Evolutionary conservation across 2,329 filamentous ascomycete genomes (phyloP).

Genomic region (Aaosphaeria arxii): DNA sequence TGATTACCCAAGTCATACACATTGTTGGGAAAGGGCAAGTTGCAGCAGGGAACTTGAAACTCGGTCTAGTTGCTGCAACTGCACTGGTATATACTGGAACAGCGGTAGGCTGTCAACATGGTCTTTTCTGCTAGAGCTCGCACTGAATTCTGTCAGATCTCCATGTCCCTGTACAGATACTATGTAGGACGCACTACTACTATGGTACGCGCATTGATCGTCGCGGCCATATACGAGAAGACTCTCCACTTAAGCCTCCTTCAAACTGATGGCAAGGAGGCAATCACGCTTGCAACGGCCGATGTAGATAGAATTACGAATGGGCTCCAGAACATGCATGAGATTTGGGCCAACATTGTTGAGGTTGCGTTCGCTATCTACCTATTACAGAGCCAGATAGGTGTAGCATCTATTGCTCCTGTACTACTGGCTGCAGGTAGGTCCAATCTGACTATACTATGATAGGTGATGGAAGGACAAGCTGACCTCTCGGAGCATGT

Average conservation of each 20-base stretch:
- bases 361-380: constrained; percentile 15
- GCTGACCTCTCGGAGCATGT: constrained; percentile 9
- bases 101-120: constrained; percentile 19
- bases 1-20: constrained; percentile 18
- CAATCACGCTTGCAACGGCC: constrained; percentile 10
- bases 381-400: constrained; percentile 22
- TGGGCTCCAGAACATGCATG: constrained; percentile 16
- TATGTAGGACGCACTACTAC: constrained; percentile 15
- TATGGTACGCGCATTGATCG: constrained; percentile 11
- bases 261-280: neutral
- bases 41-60: constrained; percentile 13
- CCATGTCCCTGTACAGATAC: constrained; percentile 22
- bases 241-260: neutral
- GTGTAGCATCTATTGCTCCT: constrained; percentile 19
- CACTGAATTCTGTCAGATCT: constrained; percentile 18
- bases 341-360: constrained; percentile 20
- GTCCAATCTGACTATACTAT: constrained; percentile 6
- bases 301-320: constrained; percentile 25
- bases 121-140: constrained; percentile 18
- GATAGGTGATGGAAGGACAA: constrained; percentile 9
- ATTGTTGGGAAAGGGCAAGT: constrained; percentile 12
- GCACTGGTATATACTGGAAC: constrained; percentile 17
- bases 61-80: constrained; percentile 20
- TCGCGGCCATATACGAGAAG: constrained; percentile 23
- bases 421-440: constrained; percentile 8